A percentile compares a stretch with the other conserved stretches of the same genome.
phyloP scores from a whole-genome alignment of 345 rosid species.

The Acer negundo region DNA sequence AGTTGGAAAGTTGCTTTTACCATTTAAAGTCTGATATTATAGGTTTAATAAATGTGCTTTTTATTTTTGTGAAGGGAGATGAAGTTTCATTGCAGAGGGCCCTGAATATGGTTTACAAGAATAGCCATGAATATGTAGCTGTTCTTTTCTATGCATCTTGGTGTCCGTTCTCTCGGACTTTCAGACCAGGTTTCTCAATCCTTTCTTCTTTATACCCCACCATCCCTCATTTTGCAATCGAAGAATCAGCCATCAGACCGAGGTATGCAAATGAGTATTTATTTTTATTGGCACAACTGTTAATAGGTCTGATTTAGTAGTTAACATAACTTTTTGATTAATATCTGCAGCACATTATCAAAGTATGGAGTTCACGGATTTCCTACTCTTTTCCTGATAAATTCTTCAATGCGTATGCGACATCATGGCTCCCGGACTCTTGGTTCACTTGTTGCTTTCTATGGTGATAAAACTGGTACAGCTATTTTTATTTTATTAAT shows the following conservation, averaged over 20 bases:
- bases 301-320: not conserved
- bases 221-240: conserved; percentile 71
- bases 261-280: conserved; percentile 50
- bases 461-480: conserved; percentile 72
- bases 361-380: conserved; percentile 97
- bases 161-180: conserved; percentile 90
- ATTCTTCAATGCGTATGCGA: conserved; percentile 68
- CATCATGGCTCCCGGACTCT: conserved; percentile 74
- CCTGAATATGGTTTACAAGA: conserved; percentile 63
- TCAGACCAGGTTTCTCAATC: conserved; percentile 68
- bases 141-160: conserved; percentile 92
- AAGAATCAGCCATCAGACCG: conserved; percentile 83
- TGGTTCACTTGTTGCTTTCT: conserved; percentile 72
- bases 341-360: conserved; percentile 72
- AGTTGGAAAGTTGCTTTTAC: not conserved
- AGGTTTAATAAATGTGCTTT: conserved; percentile 17
- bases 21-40: not conserved
- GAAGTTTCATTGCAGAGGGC: conserved; percentile 74
- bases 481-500: not conserved
- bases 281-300: not conserved
- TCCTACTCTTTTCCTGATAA: conserved; percentile 80
- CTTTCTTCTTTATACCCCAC: conserved; percentile 70
- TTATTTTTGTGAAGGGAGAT: conserved; percentile 62
- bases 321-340: conserved; percentile 14
- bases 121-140: conserved; percentile 62